Percentiles rank a stretch among this genome's conserved stretches.
These are phyloP conservation scores for Lipomyces sp. DNA, from an alignment of 805 yeast genomes.

Conservation along the genomic window DNA sequence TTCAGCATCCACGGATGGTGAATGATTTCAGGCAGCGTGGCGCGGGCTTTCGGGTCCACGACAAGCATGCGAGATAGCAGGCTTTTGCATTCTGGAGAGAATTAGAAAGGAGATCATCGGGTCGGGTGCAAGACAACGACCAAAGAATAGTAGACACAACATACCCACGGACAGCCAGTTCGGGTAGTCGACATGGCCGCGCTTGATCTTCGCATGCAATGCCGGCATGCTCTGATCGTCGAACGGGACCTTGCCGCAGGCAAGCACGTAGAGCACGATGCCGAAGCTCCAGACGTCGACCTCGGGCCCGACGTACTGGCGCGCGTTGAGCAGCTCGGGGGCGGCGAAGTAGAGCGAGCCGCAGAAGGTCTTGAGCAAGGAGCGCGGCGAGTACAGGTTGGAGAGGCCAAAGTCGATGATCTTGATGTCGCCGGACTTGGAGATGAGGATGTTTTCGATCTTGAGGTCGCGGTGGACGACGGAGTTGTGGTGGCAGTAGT, in stretches of 20 bases:
- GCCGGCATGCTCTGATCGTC: constrained; percentile 92
- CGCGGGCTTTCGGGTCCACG: constrained; percentile 81
- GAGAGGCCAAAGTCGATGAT: constrained; percentile 95
- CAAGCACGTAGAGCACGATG: constrained; percentile 88
- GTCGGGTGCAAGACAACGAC: background rate
- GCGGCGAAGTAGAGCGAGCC: constrained; percentile 98
- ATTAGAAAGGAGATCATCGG: background rate
- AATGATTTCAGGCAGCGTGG: constrained; percentile 70
- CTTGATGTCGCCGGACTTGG: constrained; percentile 88
- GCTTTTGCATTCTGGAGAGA: constrained; percentile 55
- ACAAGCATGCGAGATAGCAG: constrained; percentile 84
- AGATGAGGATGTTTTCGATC: constrained; percentile 93
- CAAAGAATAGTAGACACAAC: background rate
- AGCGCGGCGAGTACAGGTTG: constrained; percentile 69
- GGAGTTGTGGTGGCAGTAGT: constrained; percentile 88
- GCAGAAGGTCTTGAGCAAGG: constrained; percentile 85
- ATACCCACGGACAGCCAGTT: constrained; percentile 61
- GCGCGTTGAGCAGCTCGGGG: constrained; percentile 89
- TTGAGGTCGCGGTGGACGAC: constrained; percentile 96
- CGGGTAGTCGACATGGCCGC: constrained; percentile 91
- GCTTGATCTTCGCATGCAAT: constrained; percentile 88
- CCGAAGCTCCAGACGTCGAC: constrained; percentile 99
- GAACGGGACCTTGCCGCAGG: constrained; percentile 97
- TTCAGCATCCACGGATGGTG: constrained; percentile 93
- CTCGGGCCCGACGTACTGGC: constrained; percentile 93